A percentile compares a stretch with the other conserved stretches of the same genome.
phyloP scores from a whole-genome alignment of 2,329 filamentous ascomycete genomes.

The Curvularia sp. region DNA sequence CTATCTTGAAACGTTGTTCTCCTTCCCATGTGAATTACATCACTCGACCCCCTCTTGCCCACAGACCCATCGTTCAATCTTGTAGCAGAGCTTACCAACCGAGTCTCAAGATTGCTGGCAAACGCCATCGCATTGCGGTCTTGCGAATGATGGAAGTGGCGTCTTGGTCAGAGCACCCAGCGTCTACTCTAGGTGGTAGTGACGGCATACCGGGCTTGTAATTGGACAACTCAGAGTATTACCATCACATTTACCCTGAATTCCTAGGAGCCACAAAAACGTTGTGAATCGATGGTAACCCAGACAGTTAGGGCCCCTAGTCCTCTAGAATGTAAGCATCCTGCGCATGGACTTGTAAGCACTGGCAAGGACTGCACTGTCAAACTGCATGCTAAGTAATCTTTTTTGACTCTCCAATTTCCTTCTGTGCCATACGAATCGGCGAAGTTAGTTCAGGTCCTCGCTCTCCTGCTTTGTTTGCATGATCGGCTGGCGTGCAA shows the following conservation, averaged over 20 bases:
- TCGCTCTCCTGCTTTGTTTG: not conserved
- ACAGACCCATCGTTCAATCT: not conserved
- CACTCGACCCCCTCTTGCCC: not conserved
- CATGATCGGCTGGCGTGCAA: not conserved
- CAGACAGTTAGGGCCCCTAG: not conserved
- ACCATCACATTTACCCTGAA: slow-evolving; percentile 3
- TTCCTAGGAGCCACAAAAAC: not conserved
- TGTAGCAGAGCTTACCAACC: not conserved
- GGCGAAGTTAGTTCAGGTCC: not conserved
- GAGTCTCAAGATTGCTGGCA: not conserved
- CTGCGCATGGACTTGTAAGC: not conserved
- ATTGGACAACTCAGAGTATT: not conserved
- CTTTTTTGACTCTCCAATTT: not conserved
- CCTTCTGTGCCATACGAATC: not conserved
- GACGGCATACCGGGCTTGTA: not conserved
- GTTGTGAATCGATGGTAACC: not conserved
- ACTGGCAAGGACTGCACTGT: not conserved
- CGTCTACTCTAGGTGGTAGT: not conserved
- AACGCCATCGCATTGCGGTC: not conserved
- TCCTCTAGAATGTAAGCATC: not conserved
- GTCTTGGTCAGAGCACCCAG: not conserved
- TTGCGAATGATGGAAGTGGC: not conserved
- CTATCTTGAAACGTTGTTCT: not conserved
- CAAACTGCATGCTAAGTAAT: not conserved
- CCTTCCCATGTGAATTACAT: slow-evolving; percentile 1